Evolutionary conservation across 2,329 filamentous ascomycete species (phyloP), one percentile per base, ranked within the genome.

Genomic region (Zopfia rhizophila): DNA sequence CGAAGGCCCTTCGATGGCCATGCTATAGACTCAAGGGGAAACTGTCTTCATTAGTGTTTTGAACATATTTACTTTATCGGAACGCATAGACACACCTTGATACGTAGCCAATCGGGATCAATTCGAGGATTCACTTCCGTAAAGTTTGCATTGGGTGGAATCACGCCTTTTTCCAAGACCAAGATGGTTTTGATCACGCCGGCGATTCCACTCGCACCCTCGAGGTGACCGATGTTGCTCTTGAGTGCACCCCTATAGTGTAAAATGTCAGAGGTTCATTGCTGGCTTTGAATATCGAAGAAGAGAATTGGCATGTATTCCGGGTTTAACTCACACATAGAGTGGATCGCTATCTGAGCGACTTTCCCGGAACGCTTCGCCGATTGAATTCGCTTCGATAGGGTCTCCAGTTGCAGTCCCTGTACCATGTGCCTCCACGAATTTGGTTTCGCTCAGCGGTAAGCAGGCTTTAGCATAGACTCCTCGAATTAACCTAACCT

Each of bases 271-370:
- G n/a, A n/a, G n/a, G n/a, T n/a, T n/a, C n/a, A n/a, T n/a, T n/a
- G n/a, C n/a, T n/a, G n/a, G n/a, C n/a, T n/a, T n/a, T n/a, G n/a
- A n/a, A n/a, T n/a, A 7, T 62, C 68, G 59, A 55, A 16, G 65
- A 62, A 23, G 58, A 53, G 2, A 66, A 38, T 45, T 72, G 69
- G 4, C 69, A 68, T 36, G 66, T 63, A 27, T 68, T 68, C n/a
- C n/a, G 1, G 61, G 60, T 35, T 68, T 68, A 5, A 66, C 60
- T 2, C 59, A 65, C 18, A 56, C 36, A 8, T 33, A 48, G 3
- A 55, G 40, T 3, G 45, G 45, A 0, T 51, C 39, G 22, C 47
- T 43, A 5, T 14, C 4, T 3, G 19, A 23, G 3, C 32, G 33
- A 5, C 30, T n/a, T 19, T 27, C 14, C 5, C 42, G 19, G 31